Base-by-base conservation (phyloP, 495 filamentous ascomycete genomes). In the Neurospora sp. region DNA sequence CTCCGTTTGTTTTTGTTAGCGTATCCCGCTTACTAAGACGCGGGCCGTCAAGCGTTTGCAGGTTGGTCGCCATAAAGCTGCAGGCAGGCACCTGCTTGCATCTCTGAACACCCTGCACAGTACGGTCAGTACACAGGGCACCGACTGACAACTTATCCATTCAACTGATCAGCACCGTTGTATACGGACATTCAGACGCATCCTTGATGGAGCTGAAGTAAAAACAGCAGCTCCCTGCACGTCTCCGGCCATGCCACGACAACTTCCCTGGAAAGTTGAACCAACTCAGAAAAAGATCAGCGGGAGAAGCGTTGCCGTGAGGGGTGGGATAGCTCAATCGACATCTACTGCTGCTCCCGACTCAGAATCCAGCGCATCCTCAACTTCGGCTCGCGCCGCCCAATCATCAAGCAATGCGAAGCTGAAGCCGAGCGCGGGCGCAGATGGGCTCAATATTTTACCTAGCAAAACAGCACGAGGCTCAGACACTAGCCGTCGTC, bases 251-350 rank as follows among this genome's bases (percentile, higher is more conserved):
- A 81, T 81, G 79, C 75, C 78, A 28, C 77, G 78, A n/a, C 77
- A 80, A 72, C 73, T 80, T 4, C 79, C 79, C 1, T 81, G 79
- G 79, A 75, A 76, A 69, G 71, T 78, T 48, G 71, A 43, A 31
- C 69, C 48, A 19, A 31, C 10, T 70, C 3, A 75, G 71, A 62
- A 59, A 69, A 71, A 37, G 70, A 11, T 39, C 74, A 7, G 45
- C 77, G 1, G 72, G 71, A 19, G 24, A 69, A 28, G 71, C 69
- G 13, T 24, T 74, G 59, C n/a, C 71, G 74, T 69, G 24, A 40
- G 39, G 39, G 15, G 15, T 40, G 39, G 39, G 39, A 19, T 17
- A 43, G 42, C 17, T 43, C 42, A 43, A 9, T 43, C 42, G 19
- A n/a, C 17, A 42, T 42, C 43, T 48, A 21, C 45, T 13, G 10